A percentile compares a stretch with the other conserved stretches of the same genome.
phyloP scores from a whole-genome alignment of 2,329 filamentous ascomycete genomes.

The Diaporthe humulicola region DNA sequence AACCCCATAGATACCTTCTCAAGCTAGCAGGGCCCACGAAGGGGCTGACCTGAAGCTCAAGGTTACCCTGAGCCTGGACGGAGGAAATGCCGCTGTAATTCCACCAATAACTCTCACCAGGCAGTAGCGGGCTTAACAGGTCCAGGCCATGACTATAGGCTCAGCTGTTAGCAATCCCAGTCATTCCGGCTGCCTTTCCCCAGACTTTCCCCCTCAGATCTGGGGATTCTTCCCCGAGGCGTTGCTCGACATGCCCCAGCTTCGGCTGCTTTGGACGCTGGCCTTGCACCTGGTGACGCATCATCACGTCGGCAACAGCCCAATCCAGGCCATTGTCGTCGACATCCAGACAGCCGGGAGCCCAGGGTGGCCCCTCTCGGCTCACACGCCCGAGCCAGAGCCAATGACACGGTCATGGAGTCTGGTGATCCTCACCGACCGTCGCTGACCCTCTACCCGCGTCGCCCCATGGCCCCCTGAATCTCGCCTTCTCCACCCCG shows the following conservation, averaged over 20 bases:
- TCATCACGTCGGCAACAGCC: slow-evolving; percentile 22
- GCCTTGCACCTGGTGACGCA: slow-evolving; percentile 13
- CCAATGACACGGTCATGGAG: slow-evolving; percentile 26
- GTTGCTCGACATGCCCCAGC: background rate
- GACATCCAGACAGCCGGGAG: slow-evolving; percentile 15
- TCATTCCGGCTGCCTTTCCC: background rate
- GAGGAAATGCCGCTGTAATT: slow-evolving; percentile 16
- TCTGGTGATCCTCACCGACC: slow-evolving; percentile 6
- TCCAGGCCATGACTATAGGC: background rate
- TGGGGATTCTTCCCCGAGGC: slow-evolving; percentile 9
- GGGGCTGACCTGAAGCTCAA: background rate
- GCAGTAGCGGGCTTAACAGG: background rate
- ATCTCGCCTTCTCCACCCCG: slow-evolving; percentile 20
- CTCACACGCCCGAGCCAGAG: background rate
- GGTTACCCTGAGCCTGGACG: slow-evolving; percentile 6
- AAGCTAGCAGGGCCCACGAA: background rate
- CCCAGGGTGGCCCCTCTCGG: background rate
- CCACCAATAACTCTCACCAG: slow-evolving; percentile 3
- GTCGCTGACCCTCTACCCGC: background rate
- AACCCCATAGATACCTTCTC: slow-evolving; percentile 9
- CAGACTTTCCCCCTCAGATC: slow-evolving; percentile 13
- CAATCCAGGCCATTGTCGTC: slow-evolving; percentile 5
- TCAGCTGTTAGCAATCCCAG: background rate
- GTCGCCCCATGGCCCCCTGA: slow-evolving; percentile 26
- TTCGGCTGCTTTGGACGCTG: background rate